Percentiles rank a stretch among this genome's conserved stretches.
Conservation (phyloP, 257 asterid species). For the Lavandula angustifolia region DNA sequence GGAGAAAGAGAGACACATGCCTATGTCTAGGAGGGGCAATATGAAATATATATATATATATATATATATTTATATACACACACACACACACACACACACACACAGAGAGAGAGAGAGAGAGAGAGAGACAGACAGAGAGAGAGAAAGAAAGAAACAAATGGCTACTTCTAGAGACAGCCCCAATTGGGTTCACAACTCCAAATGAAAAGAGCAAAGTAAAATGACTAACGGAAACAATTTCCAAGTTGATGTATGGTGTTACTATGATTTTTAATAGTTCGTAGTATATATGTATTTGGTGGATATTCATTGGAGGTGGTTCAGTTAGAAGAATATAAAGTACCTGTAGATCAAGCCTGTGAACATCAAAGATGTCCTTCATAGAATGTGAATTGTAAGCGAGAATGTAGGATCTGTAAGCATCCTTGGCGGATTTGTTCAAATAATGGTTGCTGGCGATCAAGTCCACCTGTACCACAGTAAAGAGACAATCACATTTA, state of each 20-base stretch:
- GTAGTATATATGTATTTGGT: not conserved
- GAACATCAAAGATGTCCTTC: slow-evolving; percentile 93
- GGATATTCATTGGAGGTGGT: no score
- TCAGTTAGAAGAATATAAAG: not conserved
- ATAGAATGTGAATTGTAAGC: slow-evolving; percentile 90
- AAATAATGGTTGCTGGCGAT: slow-evolving; percentile 67
- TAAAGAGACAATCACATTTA: not conserved
- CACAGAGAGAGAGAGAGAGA: no score
- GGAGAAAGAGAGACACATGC: no score
- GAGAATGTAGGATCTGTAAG: slow-evolving; percentile 79
- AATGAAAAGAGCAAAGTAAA: no score
- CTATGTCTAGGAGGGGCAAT: no score
- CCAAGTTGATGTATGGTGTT: not conserved
- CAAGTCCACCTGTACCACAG: slow-evolving; percentile 62
- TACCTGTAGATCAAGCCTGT: slow-evolving; percentile 87
- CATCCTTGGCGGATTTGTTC: slow-evolving; percentile 92
- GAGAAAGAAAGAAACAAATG: no score
- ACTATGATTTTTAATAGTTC: not conserved
- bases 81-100: no score
- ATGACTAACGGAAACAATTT: not conserved
- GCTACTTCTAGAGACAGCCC: no score
- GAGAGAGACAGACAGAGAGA: no score
- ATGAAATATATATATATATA: no score
- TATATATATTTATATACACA: no score
- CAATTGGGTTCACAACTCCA: no score